phyloP scores from a whole-genome alignment of 129 eudicot species.

The Lonicera japonica region DNA sequence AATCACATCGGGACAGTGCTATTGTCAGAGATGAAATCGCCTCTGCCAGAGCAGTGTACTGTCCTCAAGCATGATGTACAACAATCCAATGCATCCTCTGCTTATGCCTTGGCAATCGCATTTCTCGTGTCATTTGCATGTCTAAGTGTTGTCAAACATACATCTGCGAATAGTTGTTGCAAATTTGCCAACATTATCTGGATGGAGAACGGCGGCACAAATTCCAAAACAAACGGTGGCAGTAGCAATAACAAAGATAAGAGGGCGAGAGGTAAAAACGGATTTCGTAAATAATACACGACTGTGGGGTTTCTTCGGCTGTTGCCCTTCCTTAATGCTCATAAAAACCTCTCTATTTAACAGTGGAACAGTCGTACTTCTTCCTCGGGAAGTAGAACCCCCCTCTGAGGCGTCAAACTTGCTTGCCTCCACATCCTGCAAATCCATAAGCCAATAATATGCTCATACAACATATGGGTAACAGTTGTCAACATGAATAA shows the following conservation, averaged over 20 bases:
- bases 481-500: too few species aligned
- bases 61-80: not conserved
- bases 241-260: conserved; percentile 36
- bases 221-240: conserved; percentile 66
- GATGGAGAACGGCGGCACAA: conserved; percentile 72
- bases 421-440: conserved; percentile 28
- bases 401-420: not conserved
- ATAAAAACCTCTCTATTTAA: conserved; percentile 41
- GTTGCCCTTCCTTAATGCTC: conserved; percentile 36
- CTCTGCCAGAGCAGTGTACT: not conserved
- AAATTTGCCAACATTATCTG: conserved; percentile 43
- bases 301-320: conserved; percentile 24
- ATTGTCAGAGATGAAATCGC: not conserved
- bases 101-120: too few species aligned
- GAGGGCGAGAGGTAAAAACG: conserved; percentile 35
- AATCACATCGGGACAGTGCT: not conserved
- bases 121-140: too few species aligned
- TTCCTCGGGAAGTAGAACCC: conserved; percentile 11
- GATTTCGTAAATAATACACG: conserved; percentile 13
- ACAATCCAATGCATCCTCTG: too few species aligned
- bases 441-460: not conserved
- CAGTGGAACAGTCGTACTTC: conserved; percentile 29
- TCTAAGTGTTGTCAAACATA: conserved; percentile 30
- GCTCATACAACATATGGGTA: not conserved
- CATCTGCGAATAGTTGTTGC: conserved; percentile 71